A percentile compares a stretch with the other conserved stretches of the same genome.
These are phyloP conservation scores for Colletotrichum karsti DNA, from an alignment of 2,329 filamentous ascomycete species.

Conservation along the genomic window DNA sequence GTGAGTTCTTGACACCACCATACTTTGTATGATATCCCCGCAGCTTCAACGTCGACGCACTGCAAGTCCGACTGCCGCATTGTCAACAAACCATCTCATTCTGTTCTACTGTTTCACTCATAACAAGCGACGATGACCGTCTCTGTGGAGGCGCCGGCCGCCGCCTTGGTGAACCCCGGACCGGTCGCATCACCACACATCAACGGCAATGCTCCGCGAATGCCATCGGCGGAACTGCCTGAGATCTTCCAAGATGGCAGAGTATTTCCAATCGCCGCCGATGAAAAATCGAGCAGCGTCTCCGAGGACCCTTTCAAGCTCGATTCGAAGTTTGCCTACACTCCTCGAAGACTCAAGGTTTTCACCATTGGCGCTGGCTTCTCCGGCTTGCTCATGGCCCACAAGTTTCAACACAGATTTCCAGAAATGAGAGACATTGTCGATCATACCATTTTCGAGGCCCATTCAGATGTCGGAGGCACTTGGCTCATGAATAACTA, in stretches of 20 bases:
- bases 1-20: too few relatives aligned
- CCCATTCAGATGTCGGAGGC: constrained; percentile 38
- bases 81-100: too few relatives aligned
- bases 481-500: constrained; percentile 44
- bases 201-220: not conserved
- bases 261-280: not conserved
- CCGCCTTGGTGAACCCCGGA: not conserved
- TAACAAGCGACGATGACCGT: too few relatives aligned
- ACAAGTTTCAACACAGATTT: constrained; percentile 44
- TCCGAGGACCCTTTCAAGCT: constrained; percentile 38
- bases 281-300: constrained; percentile 8
- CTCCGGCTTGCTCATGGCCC: constrained; percentile 42
- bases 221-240: constrained; percentile 8
- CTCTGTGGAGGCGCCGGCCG: constrained; percentile 4
- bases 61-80: too few relatives aligned
- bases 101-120: too few relatives aligned
- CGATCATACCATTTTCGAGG: constrained; percentile 40
- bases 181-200: not conserved
- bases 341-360: constrained; percentile 40
- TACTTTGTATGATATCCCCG: too few relatives aligned
- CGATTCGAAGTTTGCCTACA: constrained; percentile 36
- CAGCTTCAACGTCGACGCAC: too few relatives aligned
- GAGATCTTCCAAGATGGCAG: not conserved
- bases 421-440: constrained; percentile 36
- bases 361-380: constrained; percentile 44